Conservation (phyloP, 768 basidiomycete genomes). For the Trametopsis cervina region DNA sequence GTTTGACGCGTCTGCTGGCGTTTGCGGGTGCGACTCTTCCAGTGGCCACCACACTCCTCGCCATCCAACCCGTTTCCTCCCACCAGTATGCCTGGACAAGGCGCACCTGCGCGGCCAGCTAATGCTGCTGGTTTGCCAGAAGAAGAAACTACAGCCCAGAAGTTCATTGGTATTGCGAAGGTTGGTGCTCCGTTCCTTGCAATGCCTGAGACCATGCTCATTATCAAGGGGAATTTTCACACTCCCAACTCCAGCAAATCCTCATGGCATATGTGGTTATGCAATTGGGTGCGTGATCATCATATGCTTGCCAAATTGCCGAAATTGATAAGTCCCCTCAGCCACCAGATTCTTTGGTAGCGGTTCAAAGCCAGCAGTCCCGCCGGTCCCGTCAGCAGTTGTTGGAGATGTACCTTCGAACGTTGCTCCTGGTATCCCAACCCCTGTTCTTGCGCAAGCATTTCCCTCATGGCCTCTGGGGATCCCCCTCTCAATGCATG, state of each 20-base stretch:
- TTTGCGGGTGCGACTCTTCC: background rate
- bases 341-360: slow-evolving; percentile 39
- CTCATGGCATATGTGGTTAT: slow-evolving; percentile 59
- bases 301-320: background rate
- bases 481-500: slow-evolving; percentile 59
- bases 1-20: background rate
- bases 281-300: slow-evolving; percentile 46
- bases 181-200: slow-evolving; percentile 21
- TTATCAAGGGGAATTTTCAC: too few relatives aligned
- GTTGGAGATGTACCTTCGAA: slow-evolving; percentile 6
- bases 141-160: slow-evolving; percentile 29
- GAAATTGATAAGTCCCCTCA: slow-evolving; percentile 18
- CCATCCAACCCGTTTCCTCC: too few relatives aligned
- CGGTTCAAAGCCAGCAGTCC: slow-evolving; percentile 26
- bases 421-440: slow-evolving; percentile 6
- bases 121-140: slow-evolving; percentile 15
- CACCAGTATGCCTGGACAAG: slow-evolving; percentile 16
- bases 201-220: too few relatives aligned
- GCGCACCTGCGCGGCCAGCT: slow-evolving; percentile 16
- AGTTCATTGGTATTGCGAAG: slow-evolving; percentile 34
- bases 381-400: slow-evolving; percentile 19
- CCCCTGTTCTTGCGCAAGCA: slow-evolving; percentile 37
- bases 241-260: slow-evolving; percentile 45
- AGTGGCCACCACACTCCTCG: slow-evolving; percentile 1
- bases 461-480: slow-evolving; percentile 55